Conservation (phyloP, 352 stramenopile genomes). For the Globisporangium heterothallicum region DNA sequence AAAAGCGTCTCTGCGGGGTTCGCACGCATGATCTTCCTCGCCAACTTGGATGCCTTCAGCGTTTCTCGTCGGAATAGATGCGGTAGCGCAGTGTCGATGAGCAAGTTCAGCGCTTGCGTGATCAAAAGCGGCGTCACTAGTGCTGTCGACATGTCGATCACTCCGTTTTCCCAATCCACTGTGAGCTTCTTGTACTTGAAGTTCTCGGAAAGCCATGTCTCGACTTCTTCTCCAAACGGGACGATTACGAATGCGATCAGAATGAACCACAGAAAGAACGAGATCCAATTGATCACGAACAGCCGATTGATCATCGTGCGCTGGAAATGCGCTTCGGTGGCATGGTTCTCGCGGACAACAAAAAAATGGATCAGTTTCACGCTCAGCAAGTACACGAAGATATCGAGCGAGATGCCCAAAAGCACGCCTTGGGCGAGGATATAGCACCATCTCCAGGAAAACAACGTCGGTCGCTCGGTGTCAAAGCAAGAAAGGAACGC, state of each 20-base stretch:
- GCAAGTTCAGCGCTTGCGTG: slow-evolving; percentile 77
- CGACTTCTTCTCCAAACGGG: slow-evolving; percentile 72
- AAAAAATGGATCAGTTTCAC: slow-evolving; percentile 83
- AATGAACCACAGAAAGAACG: slow-evolving; percentile 89
- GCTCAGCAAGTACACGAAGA: slow-evolving; percentile 80
- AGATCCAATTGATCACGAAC: slow-evolving; percentile 89
- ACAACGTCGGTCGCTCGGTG: slow-evolving; percentile 62
- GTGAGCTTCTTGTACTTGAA: slow-evolving; percentile 80
- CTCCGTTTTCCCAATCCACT: slow-evolving; percentile 74
- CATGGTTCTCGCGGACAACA: slow-evolving; percentile 79
- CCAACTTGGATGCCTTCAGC: slow-evolving; percentile 66
- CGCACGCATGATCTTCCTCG: slow-evolving; percentile 74
- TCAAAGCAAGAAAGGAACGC: slow-evolving; percentile 83
- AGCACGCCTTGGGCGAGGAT: slow-evolving; percentile 81
- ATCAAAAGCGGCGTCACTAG: slow-evolving; percentile 82
- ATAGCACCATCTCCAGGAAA: slow-evolving; percentile 75
- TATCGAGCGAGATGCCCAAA: slow-evolving; percentile 76
- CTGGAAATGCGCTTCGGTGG: slow-evolving; percentile 75
- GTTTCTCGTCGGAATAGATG: slow-evolving; percentile 59
- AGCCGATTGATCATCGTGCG: slow-evolving; percentile 81
- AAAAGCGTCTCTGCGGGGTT: slow-evolving; percentile 79
- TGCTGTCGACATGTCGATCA: slow-evolving; percentile 86
- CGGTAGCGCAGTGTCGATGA: slow-evolving; percentile 78
- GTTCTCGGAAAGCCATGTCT: slow-evolving; percentile 73
- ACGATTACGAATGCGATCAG: slow-evolving; percentile 86